Conservation (phyloP, 129 eudicot species). For the Helianthus tuberosus region DNA sequence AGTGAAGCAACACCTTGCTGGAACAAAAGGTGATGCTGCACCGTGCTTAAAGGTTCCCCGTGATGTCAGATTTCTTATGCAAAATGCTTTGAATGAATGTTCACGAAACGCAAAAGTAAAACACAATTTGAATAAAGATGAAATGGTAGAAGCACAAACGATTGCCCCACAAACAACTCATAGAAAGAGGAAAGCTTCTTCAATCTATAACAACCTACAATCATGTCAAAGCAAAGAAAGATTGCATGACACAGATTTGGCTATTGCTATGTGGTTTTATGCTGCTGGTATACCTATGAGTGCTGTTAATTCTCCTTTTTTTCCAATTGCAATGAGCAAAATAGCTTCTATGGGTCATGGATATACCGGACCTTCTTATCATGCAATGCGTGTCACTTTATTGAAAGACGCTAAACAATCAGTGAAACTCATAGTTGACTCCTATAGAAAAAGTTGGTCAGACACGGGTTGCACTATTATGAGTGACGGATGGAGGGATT, state of each 20-base stretch:
- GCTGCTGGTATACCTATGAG: conserved; percentile 25
- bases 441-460: neutral
- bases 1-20: conserved; percentile 18
- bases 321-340: neutral
- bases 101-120: conserved; percentile 1
- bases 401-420: no score
- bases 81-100: neutral
- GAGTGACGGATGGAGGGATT: no score
- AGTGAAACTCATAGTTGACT: no score
- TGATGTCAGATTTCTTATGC: neutral
- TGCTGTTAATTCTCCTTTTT: conserved; percentile 15
- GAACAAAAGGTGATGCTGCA: neutral
- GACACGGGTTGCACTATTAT: neutral
- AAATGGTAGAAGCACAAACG: neutral
- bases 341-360: conserved; percentile 21
- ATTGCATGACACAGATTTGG: conserved; percentile 14
- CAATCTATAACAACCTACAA: neutral
- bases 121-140: neutral
- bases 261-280: conserved; percentile 16
- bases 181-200: neutral
- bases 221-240: conserved; percentile 7
- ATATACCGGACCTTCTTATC: conserved; percentile 8
- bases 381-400: conserved; percentile 13
- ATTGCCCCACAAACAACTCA: neutral
- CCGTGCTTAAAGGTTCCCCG: neutral